Base-by-base conservation (phyloP, 1,284 basidiomycete genomes). In the Rhodotorula sp. region DNA sequence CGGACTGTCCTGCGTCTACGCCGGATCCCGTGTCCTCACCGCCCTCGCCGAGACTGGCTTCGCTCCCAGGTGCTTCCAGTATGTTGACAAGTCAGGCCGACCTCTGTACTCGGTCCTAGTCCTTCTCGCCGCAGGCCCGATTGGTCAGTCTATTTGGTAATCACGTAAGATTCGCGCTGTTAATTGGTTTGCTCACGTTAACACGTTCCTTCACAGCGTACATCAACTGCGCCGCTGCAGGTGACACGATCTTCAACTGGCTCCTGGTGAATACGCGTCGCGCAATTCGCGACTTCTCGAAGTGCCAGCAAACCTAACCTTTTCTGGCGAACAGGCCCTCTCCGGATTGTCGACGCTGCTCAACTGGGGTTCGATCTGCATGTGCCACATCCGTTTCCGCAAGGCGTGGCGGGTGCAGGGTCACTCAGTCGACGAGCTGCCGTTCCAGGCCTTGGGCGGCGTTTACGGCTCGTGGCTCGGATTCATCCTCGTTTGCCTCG, bases 31-130 rank as follows among this genome's bases (percentile, higher is more conserved):
- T 29, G 82, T 80, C 26, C 64, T 78, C 12, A 77, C 81, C 44
- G 77, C 78, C 53, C 57, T 79, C 46, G 75, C 75, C 66, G 75
- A 77, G 63, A 67, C 66, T 30, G 74, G 76, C 53, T 77, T 63
- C 58, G 65, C 63, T 15, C 84, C 83, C 68, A 79, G 77, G 64
- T 42, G 77, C 73, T 83, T 83, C 77, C 76, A 77, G 60, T 82
- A 83, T 76, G 81, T 85, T 63, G 84, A 85, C 81, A 83, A 84
- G 75, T 76, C 81, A n/a, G 84, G 84, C 45, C 82, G 84, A 26
- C 84, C 84, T 3, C 76, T 83, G 7, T 81, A 72, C 62, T 82
- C 84, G 15, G 78, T 83, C 20, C 33, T 81, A 17, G 81, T 80
- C 15, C 80, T 82, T 30, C 79, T 80, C 17, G 78, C 79, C 73